Percentiles rank a stretch among this genome's conserved stretches.
Evolutionary conservation across 257 asterid genomes (phyloP).

Genomic region (Knoxia roxburghii): DNA sequence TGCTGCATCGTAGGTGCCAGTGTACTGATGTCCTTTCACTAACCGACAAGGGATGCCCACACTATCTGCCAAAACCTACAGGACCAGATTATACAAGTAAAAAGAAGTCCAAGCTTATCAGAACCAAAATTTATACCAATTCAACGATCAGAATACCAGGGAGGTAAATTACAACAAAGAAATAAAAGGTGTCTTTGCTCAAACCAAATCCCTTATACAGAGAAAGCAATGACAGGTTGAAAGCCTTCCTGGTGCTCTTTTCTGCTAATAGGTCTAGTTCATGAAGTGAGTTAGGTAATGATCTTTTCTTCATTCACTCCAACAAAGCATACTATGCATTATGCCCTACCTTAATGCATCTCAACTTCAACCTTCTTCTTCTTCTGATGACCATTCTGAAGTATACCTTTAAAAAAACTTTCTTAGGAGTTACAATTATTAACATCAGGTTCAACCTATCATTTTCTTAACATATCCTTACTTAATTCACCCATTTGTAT

Average conservation of each 20-base stretch:
- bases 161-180: not conserved
- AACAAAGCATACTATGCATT: not conserved
- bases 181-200: not conserved
- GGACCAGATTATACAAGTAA: conserved; percentile 19
- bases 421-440: not conserved
- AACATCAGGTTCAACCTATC: not conserved
- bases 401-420: not conserved
- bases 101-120: conserved; percentile 7
- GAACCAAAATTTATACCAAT: not conserved
- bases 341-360: not conserved
- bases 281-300: too few species aligned
- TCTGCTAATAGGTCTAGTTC: not conserved
- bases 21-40: conserved; percentile 80
- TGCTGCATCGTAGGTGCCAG: conserved; percentile 92
- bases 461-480: not conserved
- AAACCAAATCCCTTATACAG: not conserved
- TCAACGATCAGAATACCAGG: not conserved
- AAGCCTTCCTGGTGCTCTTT: not conserved
- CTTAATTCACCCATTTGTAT: not conserved
- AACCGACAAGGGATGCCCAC: conserved; percentile 80
- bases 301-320: not conserved
- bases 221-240: not conserved
- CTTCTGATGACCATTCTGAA: not conserved
- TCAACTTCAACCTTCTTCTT: not conserved
- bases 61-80: conserved; percentile 91